Evolutionary conservation across 495 filamentous ascomycete species (phyloP).

Genomic region (Penicillium mononematosum): DNA sequence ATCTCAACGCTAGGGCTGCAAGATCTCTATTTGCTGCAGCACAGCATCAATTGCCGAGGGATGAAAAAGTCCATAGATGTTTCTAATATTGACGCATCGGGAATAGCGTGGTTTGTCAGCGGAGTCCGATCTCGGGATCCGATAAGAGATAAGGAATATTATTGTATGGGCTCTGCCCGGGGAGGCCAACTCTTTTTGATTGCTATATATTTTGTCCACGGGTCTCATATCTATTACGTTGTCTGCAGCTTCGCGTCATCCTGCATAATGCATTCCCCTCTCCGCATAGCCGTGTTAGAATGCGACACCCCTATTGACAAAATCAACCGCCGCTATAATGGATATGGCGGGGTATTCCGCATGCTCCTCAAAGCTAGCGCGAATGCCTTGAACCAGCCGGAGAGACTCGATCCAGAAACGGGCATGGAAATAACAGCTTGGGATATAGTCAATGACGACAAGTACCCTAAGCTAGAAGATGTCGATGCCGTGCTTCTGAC

Average conservation of each 20-base stretch:
- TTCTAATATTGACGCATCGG: not conserved
- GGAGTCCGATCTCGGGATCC: not conserved
- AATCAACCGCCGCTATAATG: conserved; percentile 60
- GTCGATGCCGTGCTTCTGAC: conserved; percentile 82
- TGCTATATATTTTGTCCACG: not conserved
- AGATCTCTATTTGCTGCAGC: not conserved
- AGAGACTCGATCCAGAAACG: conserved; percentile 37
- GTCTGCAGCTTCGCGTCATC: not conserved
- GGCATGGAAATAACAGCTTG: conserved; percentile 61
- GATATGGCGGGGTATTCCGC: conserved; percentile 72
- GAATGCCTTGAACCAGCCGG: conserved; percentile 33
- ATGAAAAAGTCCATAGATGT: not conserved
- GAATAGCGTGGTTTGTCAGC: not conserved
- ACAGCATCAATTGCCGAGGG: not conserved
- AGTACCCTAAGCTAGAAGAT: conserved; percentile 67
- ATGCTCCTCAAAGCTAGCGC: conserved; percentile 57
- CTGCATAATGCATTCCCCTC: conserved; percentile 46
- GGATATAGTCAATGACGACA: conserved; percentile 59
- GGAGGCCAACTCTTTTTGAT: no score
- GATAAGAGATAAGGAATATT: not conserved
- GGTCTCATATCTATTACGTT: not conserved
- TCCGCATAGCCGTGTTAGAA: conserved; percentile 83
- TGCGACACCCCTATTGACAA: conserved; percentile 66
- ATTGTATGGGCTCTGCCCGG: not conserved
- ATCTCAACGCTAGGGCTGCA: not conserved